Evolutionary conservation across 2,329 filamentous ascomycete species (phyloP).

Genomic region (Zopfia rhizophila): DNA sequence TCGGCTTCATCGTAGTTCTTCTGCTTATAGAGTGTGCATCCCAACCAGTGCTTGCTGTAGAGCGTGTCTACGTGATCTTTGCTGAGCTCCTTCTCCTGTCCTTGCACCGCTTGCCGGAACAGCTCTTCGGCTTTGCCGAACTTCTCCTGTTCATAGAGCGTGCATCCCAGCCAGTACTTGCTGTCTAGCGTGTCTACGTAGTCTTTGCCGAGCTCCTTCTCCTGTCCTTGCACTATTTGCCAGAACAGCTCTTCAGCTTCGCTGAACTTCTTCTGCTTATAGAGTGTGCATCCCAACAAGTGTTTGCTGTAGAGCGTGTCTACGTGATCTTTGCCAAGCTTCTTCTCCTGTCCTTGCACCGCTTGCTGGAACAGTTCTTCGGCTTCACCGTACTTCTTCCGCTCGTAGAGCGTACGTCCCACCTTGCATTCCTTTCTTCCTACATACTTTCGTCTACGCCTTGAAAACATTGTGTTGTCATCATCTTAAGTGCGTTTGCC

Average conservation of each 20-base stretch:
- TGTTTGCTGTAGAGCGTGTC: slow-evolving; percentile 11
- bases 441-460: no score
- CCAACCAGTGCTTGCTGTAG: slow-evolving; percentile 9
- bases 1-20: slow-evolving; percentile 15
- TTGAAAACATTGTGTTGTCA: no score
- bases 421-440: slow-evolving; percentile 8
- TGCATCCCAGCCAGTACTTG: slow-evolving; percentile 1
- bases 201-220: slow-evolving; percentile 8
- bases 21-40: slow-evolving; percentile 7
- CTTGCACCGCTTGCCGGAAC: slow-evolving; percentile 2
- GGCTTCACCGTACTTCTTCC: slow-evolving; percentile 15
- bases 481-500: no score
- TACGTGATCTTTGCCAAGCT: slow-evolving; percentile 11
- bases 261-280: slow-evolving; percentile 12
- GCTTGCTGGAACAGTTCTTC: slow-evolving; percentile 7
- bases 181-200: slow-evolving; percentile 6
- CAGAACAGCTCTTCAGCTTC: slow-evolving; percentile 12
- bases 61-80: slow-evolving; percentile 5
- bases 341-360: slow-evolving; percentile 4
- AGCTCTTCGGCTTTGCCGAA: slow-evolving; percentile 9
- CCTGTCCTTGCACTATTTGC: background rate
- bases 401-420: slow-evolving; percentile 6
- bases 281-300: background rate
- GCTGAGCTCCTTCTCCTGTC: slow-evolving; percentile 1
- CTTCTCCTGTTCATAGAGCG: slow-evolving; percentile 9